Conservation (phyloP, 352 stramenopile species). For the Phytophthora fragariaefolia region DNA sequence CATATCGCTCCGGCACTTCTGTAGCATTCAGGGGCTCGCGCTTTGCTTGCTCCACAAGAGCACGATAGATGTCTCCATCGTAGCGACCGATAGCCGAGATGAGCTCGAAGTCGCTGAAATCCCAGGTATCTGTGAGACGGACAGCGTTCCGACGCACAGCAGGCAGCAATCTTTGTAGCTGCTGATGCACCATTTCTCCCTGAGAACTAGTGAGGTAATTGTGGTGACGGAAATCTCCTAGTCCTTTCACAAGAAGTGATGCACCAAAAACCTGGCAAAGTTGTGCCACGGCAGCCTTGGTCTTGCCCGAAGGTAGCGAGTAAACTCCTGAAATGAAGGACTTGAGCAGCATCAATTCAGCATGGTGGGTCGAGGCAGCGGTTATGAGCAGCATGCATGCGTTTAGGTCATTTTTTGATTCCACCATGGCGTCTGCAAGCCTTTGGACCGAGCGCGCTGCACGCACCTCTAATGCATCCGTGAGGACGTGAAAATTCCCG, state of each 20-base stretch:
- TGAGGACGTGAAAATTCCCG: slow-evolving; percentile 43
- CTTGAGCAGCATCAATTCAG: slow-evolving; percentile 51
- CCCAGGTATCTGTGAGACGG: slow-evolving; percentile 45
- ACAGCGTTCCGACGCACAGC: slow-evolving; percentile 52
- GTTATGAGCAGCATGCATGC: slow-evolving; percentile 59
- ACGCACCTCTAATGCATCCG: slow-evolving; percentile 51
- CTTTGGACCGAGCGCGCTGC: slow-evolving; percentile 40
- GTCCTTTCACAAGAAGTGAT: slow-evolving; percentile 43
- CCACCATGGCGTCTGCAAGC: slow-evolving; percentile 41
- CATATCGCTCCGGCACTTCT: slow-evolving; percentile 49
- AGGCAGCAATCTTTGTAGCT: slow-evolving; percentile 41
- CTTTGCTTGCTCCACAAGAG: slow-evolving; percentile 43
- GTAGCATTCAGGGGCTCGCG: slow-evolving; percentile 55
- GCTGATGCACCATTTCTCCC: slow-evolving; percentile 43
- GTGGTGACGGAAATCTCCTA: slow-evolving; percentile 59
- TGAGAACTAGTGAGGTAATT: slow-evolving; percentile 53
- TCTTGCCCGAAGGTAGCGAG: slow-evolving; percentile 37
- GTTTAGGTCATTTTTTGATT: slow-evolving; percentile 45
- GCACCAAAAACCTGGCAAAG: slow-evolving; percentile 51
- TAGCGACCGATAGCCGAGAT: slow-evolving; percentile 61
- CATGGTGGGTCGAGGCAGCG: slow-evolving; percentile 50
- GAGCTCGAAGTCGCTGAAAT: slow-evolving; percentile 70
- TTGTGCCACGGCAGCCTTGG: slow-evolving; percentile 38
- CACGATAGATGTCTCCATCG: slow-evolving; percentile 64
- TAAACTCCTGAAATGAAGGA: slow-evolving; percentile 49